These are phyloP conservation scores for Backusella luteola DNA, from an alignment of 192 early-diverging fungal genomes.

Conservation along the genomic window DNA sequence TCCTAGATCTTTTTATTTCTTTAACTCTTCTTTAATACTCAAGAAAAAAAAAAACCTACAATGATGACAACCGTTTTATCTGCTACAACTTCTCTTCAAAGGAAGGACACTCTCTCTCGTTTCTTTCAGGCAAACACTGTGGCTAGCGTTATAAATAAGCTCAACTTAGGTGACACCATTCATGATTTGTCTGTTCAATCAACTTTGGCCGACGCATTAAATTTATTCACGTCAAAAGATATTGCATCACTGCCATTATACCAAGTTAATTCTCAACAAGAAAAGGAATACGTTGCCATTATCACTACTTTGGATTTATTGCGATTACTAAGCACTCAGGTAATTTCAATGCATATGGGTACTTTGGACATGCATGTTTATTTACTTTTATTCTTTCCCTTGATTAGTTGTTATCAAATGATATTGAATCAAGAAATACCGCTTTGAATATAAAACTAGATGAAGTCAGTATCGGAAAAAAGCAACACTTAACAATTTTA, in stretches of 20 bases:
- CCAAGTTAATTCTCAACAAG: conserved; percentile 15
- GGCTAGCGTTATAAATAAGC: conserved; percentile 15
- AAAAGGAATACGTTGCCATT: conserved; percentile 48
- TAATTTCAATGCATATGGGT: conserved; percentile 1
- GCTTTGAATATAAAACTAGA: conserved; percentile 17
- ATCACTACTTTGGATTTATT: conserved; percentile 51
- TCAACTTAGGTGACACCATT: conserved; percentile 3
- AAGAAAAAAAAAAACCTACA: neutral
- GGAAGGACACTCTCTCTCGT: neutral
- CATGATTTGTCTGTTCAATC: conserved; percentile 48
- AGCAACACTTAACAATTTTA: conserved; percentile 14
- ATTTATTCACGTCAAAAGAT: conserved; percentile 49
- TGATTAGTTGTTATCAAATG: neutral
- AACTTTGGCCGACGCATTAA: conserved; percentile 54
- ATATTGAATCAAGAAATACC: neutral
- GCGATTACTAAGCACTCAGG: conserved; percentile 37
- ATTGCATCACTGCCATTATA: conserved; percentile 58
- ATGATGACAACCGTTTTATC: neutral
- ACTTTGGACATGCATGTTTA: neutral
- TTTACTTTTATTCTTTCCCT: neutral
- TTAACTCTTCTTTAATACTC: neutral
- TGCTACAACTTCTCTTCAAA: neutral
- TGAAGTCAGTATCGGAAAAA: conserved; percentile 2
- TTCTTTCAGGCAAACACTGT: conserved; percentile 17
- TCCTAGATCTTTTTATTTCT: neutral